Evolutionary conservation across 2,329 filamentous ascomycete species (phyloP).

Genomic region (Fusarium liriodendri): DNA sequence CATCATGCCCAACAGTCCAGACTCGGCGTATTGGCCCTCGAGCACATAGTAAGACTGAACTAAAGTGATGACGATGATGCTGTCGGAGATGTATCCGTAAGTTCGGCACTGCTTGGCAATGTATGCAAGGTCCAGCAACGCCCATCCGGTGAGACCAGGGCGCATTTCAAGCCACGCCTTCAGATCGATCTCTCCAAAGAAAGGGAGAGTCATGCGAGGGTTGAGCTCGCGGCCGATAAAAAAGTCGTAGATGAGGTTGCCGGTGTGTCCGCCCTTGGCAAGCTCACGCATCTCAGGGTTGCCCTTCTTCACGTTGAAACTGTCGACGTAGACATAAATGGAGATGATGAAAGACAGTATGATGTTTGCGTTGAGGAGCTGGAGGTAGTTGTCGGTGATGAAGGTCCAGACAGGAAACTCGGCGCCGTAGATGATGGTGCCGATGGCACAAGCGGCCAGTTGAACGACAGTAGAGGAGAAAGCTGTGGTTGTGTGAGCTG

Average conservation of each 20-base stretch:
- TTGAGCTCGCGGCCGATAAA: constrained; percentile 97
- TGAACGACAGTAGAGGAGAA: constrained; percentile 79
- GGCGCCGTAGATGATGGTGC: constrained; percentile 79
- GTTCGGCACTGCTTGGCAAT: constrained; percentile 86
- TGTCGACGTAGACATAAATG: constrained; percentile 79
- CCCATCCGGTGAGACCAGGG: constrained; percentile 87
- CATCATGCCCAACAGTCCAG: constrained; percentile 88
- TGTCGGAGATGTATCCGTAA: constrained; percentile 84
- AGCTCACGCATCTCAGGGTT: constrained; percentile 79
- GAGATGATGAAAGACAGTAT: constrained; percentile 78
- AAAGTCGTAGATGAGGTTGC: constrained; percentile 91
- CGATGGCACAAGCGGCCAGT: constrained; percentile 73
- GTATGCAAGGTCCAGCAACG: constrained; percentile 83
- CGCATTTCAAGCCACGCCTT: constrained; percentile 89
- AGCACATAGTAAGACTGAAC: constrained; percentile 86
- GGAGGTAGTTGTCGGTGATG: constrained; percentile 87
- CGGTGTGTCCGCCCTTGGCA: constrained; percentile 80
- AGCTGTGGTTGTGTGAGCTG: constrained; percentile 57
- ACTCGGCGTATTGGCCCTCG: constrained; percentile 86
- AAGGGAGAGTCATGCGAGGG: constrained; percentile 79
- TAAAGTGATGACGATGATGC: constrained; percentile 79
- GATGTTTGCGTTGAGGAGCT: constrained; percentile 84
- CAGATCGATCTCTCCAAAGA: constrained; percentile 87
- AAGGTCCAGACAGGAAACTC: constrained; percentile 89
- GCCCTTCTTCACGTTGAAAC: constrained; percentile 79